A percentile compares a stretch with the other conserved stretches of the same genome.
These are phyloP conservation scores for Acidomyces sp. DNA, from an alignment of 495 filamentous ascomycete genomes.

Conservation along the genomic window DNA sequence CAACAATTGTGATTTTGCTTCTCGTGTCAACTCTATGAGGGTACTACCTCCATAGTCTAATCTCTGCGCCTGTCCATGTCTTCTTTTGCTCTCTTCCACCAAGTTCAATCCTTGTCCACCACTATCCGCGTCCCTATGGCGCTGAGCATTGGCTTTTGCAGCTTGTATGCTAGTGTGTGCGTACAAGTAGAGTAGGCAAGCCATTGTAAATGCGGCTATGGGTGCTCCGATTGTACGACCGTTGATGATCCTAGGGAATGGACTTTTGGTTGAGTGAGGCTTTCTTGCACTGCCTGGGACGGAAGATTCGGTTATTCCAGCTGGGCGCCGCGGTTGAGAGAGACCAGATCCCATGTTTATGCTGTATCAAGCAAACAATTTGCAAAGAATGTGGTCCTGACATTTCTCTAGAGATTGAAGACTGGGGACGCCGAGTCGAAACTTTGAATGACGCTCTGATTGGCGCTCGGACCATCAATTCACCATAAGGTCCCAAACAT, in stretches of 20 bases:
- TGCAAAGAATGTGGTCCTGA: no score
- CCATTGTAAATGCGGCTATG: slow-evolving; percentile 36
- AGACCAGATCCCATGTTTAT: slow-evolving; percentile 26
- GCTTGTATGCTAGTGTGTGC: slow-evolving; percentile 32
- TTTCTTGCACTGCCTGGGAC: slow-evolving; percentile 10
- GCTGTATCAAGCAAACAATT: no score
- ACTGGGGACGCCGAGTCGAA: no score
- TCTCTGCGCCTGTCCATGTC: slow-evolving; percentile 26
- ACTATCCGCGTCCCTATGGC: slow-evolving; percentile 28
- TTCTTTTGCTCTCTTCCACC: slow-evolving; percentile 24
- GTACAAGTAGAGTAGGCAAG: slow-evolving; percentile 35
- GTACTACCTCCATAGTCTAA: slow-evolving; percentile 22
- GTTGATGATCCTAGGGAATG: slow-evolving; percentile 12
- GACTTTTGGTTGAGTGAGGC: not conserved
- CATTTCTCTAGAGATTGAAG: no score
- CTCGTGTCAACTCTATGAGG: slow-evolving; percentile 12
- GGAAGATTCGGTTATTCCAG: slow-evolving; percentile 22
- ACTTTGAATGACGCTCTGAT: no score
- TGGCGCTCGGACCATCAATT: no score
- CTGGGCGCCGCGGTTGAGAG: slow-evolving; percentile 21
- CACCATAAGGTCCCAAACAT: no score
- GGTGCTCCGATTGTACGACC: slow-evolving; percentile 26
- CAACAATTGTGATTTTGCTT: slow-evolving; percentile 2
- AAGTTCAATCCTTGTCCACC: slow-evolving; percentile 27
- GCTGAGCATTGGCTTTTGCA: slow-evolving; percentile 32